These are phyloP conservation scores for Daldinia caldariorum DNA, from an alignment of 495 filamentous ascomycete genomes.

Conservation along the genomic window DNA sequence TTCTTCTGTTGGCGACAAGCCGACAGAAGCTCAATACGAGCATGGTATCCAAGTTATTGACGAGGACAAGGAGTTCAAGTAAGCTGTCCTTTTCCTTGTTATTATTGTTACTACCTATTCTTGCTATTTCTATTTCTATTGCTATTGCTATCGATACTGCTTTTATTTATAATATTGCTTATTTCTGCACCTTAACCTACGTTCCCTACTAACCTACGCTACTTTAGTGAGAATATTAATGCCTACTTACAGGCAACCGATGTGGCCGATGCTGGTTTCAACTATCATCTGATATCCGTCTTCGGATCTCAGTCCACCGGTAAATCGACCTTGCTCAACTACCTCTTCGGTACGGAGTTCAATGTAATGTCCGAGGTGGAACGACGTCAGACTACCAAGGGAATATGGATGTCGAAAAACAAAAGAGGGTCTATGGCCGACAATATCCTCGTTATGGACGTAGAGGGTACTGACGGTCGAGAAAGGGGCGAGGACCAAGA, in stretches of 20 bases:
- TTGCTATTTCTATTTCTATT: no score
- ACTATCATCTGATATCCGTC: conserved; percentile 98
- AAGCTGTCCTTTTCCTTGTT: conserved; percentile 48
- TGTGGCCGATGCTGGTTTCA: conserved; percentile 89
- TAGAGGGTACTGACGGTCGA: conserved; percentile 96
- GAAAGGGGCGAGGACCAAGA: conserved; percentile 98
- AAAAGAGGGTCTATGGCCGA: conserved; percentile 85
- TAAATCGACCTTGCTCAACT: conserved; percentile 95
- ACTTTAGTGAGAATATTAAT: conserved; percentile 75
- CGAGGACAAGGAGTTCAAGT: conserved; percentile 97
- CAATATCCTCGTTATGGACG: conserved; percentile 99
- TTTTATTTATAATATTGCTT: conserved; percentile 10
- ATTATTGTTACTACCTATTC: neutral
- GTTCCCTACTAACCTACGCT: conserved; percentile 24
- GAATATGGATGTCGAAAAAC: conserved; percentile 99
- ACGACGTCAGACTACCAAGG: conserved; percentile 95
- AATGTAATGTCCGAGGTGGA: conserved; percentile 94
- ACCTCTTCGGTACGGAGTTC: conserved; percentile 95
- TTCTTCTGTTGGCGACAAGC: conserved; percentile 75
- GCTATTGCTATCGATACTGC: no score
- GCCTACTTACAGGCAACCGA: conserved; percentile 81
- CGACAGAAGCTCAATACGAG: conserved; percentile 75
- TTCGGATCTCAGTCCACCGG: conserved; percentile 99
- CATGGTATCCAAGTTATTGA: conserved; percentile 97
- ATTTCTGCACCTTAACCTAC: conserved; percentile 8